Conservation (phyloP, 2,329 filamentous ascomycete genomes). For the Cercospora sesami region DNA sequence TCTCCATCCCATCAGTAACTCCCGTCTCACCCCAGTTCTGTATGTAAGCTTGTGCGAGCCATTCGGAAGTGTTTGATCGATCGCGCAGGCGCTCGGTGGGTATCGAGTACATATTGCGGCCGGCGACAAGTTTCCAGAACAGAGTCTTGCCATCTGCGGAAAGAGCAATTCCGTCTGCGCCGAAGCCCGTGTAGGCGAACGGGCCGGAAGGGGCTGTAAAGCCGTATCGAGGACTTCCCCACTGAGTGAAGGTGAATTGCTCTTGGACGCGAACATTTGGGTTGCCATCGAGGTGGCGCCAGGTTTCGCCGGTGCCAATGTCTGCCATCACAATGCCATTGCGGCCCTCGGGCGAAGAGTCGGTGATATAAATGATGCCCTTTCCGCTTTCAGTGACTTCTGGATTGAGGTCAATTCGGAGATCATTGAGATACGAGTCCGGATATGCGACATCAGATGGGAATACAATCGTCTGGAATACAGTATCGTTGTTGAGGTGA, state of each 20-base stretch:
- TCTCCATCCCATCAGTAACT: constrained; percentile 55
- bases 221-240: constrained; percentile 51
- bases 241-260: constrained; percentile 52
- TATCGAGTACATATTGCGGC: constrained; percentile 49
- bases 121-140: constrained; percentile 50
- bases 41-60: constrained; percentile 48
- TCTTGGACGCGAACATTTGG: constrained; percentile 44
- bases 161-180: constrained; percentile 54
- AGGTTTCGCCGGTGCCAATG: constrained; percentile 51
- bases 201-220: constrained; percentile 39
- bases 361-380: constrained; percentile 57
- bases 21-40: constrained; percentile 50
- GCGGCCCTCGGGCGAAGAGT: constrained; percentile 51
- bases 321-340: constrained; percentile 55
- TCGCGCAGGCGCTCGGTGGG: constrained; percentile 49
- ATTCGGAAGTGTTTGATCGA: constrained; percentile 42
- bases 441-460: constrained; percentile 48
- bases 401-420: constrained; percentile 55
- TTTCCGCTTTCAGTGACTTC: constrained; percentile 44
- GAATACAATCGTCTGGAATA: constrained; percentile 56
- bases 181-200: constrained; percentile 45
- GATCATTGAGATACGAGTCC: constrained; percentile 56
- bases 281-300: constrained; percentile 52
- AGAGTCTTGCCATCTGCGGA: constrained; percentile 51
- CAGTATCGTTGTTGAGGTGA: constrained; percentile 47